A percentile compares a stretch with the other conserved stretches of the same genome.
These are phyloP conservation scores for Didymella segeticola DNA, from an alignment of 2,329 filamentous ascomycete genomes.

Conservation along the genomic window DNA sequence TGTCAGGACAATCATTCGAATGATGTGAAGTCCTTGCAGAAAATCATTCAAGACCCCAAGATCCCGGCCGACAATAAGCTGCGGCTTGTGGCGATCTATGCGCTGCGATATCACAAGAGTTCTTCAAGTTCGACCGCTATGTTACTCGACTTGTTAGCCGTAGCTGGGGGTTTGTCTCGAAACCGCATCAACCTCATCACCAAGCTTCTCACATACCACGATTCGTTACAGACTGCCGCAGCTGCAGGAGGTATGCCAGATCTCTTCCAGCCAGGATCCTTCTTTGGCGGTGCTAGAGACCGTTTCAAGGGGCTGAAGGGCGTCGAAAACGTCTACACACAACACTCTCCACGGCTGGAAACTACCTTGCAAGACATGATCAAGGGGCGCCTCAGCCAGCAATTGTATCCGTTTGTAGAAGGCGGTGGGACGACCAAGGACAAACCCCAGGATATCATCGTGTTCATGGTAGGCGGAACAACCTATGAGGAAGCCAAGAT, in stretches of 20 bases:
- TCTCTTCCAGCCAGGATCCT: slow-evolving; percentile 84
- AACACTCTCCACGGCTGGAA: slow-evolving; percentile 89
- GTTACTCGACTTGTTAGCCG: slow-evolving; percentile 83
- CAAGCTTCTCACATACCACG: slow-evolving; percentile 83
- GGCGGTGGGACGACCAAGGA: slow-evolving; percentile 85
- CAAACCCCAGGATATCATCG: slow-evolving; percentile 94
- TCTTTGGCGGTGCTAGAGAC: slow-evolving; percentile 86
- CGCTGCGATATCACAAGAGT: slow-evolving; percentile 87
- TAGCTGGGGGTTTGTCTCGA: slow-evolving; percentile 80
- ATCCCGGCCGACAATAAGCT: slow-evolving; percentile 86
- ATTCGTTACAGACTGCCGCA: slow-evolving; percentile 77
- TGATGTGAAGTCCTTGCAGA: slow-evolving; percentile 92
- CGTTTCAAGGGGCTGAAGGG: slow-evolving; percentile 95
- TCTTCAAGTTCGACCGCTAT: slow-evolving; percentile 83
- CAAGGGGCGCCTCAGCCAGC: slow-evolving; percentile 84
- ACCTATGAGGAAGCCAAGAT: slow-evolving; percentile 98
- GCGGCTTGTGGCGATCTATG: slow-evolving; percentile 90
- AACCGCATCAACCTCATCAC: slow-evolving; percentile 79
- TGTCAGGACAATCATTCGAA: slow-evolving; percentile 94
- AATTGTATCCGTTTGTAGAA: slow-evolving; percentile 93
- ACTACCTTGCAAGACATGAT: slow-evolving; percentile 89
- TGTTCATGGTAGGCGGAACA: slow-evolving; percentile 91
- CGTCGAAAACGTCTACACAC: slow-evolving; percentile 98
- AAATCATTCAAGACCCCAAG: slow-evolving; percentile 78
- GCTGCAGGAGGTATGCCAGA: slow-evolving; percentile 84